These are phyloP conservation scores for Epichloe elymi DNA, from an alignment of 2,329 filamentous ascomycete species.

Conservation along the genomic window DNA sequence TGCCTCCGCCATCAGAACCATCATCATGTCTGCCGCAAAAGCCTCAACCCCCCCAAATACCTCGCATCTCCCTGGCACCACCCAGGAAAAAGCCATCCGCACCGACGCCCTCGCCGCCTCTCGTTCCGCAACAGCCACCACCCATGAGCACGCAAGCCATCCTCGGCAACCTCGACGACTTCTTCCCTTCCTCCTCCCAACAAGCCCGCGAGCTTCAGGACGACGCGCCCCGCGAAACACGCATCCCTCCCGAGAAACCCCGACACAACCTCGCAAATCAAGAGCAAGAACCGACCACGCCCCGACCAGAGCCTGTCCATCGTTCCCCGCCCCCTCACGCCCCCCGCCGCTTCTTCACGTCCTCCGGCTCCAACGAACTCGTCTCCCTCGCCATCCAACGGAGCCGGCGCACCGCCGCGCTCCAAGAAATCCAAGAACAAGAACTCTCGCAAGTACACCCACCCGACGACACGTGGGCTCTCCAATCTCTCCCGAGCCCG, in stretches of 20 bases:
- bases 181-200: conserved; percentile 44
- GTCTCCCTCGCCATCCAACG: conserved; percentile 21
- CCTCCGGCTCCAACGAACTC: conserved; percentile 22
- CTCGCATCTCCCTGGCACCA: background rate
- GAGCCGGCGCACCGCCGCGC: conserved; percentile 21
- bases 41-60: background rate
- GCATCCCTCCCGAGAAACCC: background rate
- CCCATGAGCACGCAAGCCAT: conserved; percentile 39
- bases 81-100: background rate
- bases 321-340: conserved; percentile 1
- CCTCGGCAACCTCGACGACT: conserved; percentile 37
- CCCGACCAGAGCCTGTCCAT: background rate
- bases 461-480: background rate
- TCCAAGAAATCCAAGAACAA: conserved; percentile 16
- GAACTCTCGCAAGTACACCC: conserved; percentile 12
- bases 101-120: conserved; percentile 2
- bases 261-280: background rate
- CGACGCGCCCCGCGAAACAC: conserved; percentile 7
- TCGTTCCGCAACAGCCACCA: conserved; percentile 14
- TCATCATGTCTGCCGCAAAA: background rate
- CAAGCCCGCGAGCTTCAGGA: conserved; percentile 39
- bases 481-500: background rate
- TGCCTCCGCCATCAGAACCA: conserved; percentile 1
- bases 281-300: conserved; percentile 9
- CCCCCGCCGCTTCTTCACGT: conserved; percentile 23